phyloP scores from a whole-genome alignment of 192 early-diverging fungal species.

The Kappamyces sp. region DNA sequence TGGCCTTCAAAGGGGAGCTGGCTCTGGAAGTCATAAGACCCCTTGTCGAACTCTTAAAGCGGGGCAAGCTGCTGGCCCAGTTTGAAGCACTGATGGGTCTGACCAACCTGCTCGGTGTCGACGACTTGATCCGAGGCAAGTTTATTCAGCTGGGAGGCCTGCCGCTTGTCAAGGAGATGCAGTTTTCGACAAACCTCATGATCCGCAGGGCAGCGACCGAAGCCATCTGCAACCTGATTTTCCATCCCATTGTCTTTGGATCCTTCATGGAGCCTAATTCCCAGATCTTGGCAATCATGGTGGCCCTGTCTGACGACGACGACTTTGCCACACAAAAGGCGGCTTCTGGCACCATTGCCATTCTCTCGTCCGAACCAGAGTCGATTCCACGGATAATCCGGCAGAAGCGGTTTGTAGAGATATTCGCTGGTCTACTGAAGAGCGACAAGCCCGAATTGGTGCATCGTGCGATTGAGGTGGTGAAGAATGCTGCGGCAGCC shows the following conservation, averaged over 20 bases:
- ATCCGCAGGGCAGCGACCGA: slow-evolving; percentile 86
- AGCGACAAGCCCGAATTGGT: slow-evolving; percentile 53
- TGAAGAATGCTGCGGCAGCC: slow-evolving; percentile 42
- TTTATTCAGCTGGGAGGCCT: slow-evolving; percentile 61
- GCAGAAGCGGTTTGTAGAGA: slow-evolving; percentile 43
- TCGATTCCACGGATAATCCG: slow-evolving; percentile 52
- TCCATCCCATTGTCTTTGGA: slow-evolving; percentile 72
- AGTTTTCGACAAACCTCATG: slow-evolving; percentile 73
- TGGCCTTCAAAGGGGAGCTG: slow-evolving; percentile 71
- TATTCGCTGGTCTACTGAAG: slow-evolving; percentile 44
- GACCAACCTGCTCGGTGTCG: slow-evolving; percentile 80
- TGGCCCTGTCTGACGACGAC: slow-evolving; percentile 83
- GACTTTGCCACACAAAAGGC: slow-evolving; percentile 78
- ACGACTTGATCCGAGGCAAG: slow-evolving; percentile 57
- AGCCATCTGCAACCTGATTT: slow-evolving; percentile 88
- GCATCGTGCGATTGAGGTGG: slow-evolving; percentile 65
- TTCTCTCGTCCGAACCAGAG: slow-evolving; percentile 54
- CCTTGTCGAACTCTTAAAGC: slow-evolving; percentile 50
- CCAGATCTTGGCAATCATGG: slow-evolving; percentile 65
- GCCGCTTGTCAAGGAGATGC: slow-evolving; percentile 63
- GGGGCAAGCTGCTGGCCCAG: slow-evolving; percentile 49
- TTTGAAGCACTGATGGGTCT: slow-evolving; percentile 92
- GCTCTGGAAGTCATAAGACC: slow-evolving; percentile 69
- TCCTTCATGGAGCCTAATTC: slow-evolving; percentile 46
- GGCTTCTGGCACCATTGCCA: slow-evolving; percentile 78